Base-by-base conservation (phyloP, 148 eudicot species). In the Cornus kousa region DNA sequence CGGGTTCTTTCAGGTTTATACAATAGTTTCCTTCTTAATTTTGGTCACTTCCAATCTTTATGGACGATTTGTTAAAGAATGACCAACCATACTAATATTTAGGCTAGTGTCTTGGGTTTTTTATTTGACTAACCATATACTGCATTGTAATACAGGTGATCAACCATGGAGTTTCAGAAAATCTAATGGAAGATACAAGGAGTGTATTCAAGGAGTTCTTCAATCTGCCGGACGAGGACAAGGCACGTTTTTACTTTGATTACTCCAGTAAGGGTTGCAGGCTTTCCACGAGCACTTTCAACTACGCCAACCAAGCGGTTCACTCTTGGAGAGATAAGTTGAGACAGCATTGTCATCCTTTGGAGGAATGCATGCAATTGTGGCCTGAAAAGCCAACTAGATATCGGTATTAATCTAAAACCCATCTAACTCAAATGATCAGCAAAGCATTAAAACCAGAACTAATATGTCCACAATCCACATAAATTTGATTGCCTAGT, bases 101-200 rank as follows among this genome's bases (percentile, higher is more conserved):
- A 7, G 35, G 2, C 60, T 64, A 13, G 33, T 66, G 11, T 43
- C 53, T 32, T 33, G 5, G 20, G 8, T 19, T 10, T 8, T 13
- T 5, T 48, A 33, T 3, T 19, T 40, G 9, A 43, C 48, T 2
- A 43, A 43, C 48, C 48, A 43, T 9, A 43, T 43, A 43, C 48
- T 67, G 12, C 9, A 3, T 78, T 64, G 23, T 57, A 8, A 71
- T 71, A 24, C 76, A 88, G 91, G 91, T 84, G 80, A 82, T 88
- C 50, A 89, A 89, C 80, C 91, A 87, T 84, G 92, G 91, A 70
- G 79, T 91, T 23, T 67, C 83, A 23, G 73, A 28, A 73, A 79
- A 70, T 31, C 31, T 89, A 59, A 50, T 82, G 82, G 88, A 80
- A 43, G 90, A 87, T 19, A 75, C 90, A 19, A 84, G 81, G 87